Evolutionary conservation across 2,329 filamentous ascomycete species (phyloP).

Genomic region (Cladophialophora yegresii): DNA sequence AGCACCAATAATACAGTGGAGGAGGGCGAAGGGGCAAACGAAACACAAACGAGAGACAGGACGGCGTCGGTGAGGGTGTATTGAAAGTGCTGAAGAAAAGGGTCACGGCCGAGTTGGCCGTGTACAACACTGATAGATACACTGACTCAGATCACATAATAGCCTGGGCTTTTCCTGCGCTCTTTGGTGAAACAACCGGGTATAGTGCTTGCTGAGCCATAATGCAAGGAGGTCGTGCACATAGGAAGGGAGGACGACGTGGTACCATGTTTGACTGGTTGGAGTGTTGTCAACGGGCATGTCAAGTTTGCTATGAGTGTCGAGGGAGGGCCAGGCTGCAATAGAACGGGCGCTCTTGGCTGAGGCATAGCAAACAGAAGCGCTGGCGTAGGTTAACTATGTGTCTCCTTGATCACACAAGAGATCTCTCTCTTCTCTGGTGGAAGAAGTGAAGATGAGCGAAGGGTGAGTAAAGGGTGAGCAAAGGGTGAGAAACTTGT

Average conservation of each 20-base stretch:
- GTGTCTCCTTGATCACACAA: background rate
- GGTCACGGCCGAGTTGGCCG: background rate
- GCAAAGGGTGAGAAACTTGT: background rate
- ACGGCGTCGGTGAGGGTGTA: background rate
- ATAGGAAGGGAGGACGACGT: background rate
- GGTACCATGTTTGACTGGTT: background rate
- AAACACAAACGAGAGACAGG: background rate
- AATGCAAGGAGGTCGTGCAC: background rate
- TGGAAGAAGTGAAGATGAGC: background rate
- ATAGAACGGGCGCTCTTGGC: background rate
- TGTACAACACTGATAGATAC: slow-evolving; percentile 1
- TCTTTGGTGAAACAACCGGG: background rate
- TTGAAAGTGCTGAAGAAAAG: background rate
- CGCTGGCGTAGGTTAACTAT: background rate
- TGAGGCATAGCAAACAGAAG: background rate
- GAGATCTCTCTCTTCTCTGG: background rate
- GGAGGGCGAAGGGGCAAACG: background rate
- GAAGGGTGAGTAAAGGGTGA: background rate
- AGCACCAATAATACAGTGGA: background rate
- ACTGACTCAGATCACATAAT: background rate
- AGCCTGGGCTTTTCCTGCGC: background rate
- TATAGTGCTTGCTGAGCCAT: background rate
- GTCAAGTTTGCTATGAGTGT: background rate
- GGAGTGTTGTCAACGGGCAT: background rate
- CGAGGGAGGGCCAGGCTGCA: background rate